Evolutionary conservation across 352 stramenopile species (phyloP).

Genomic region (Globisporangium splendens): DNA sequence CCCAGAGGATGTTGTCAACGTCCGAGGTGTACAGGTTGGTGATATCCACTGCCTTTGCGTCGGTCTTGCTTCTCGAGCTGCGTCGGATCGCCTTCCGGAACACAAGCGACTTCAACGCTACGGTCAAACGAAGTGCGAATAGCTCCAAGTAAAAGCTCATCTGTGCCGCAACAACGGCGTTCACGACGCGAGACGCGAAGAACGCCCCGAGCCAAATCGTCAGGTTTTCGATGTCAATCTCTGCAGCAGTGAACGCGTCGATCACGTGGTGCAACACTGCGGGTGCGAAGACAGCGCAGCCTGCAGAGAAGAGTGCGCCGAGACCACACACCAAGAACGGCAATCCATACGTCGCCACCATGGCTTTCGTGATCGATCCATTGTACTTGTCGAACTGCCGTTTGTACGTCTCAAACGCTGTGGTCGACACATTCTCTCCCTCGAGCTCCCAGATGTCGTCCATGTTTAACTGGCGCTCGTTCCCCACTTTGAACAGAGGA

Average conservation of each 20-base stretch:
- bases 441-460: constrained; percentile 43
- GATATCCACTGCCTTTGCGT: constrained; percentile 22
- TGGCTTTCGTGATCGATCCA: constrained; percentile 22
- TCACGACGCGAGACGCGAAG: constrained; percentile 27
- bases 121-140: constrained; percentile 21
- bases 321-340: constrained; percentile 25
- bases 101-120: constrained; percentile 28
- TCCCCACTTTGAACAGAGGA: constrained; percentile 34
- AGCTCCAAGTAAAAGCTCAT: constrained; percentile 23
- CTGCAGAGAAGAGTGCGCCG: constrained; percentile 24
- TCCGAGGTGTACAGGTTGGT: constrained; percentile 41
- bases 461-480: constrained; percentile 34
- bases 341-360: constrained; percentile 22
- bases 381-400: constrained; percentile 15
- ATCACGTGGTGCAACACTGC: constrained; percentile 40
- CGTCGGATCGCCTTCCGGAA: constrained; percentile 35
- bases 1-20: constrained; percentile 22
- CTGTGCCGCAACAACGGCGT: constrained; percentile 29
- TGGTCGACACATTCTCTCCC: constrained; percentile 19
- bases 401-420: constrained; percentile 25
- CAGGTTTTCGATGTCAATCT: constrained; percentile 22
- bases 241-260: constrained; percentile 21
- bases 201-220: constrained; percentile 27
- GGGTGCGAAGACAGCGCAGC: constrained; percentile 32
- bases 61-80: constrained; percentile 8